Evolutionary conservation across 2,329 filamentous ascomycete genomes (phyloP).

Genomic region (Penicillium sp.): DNA sequence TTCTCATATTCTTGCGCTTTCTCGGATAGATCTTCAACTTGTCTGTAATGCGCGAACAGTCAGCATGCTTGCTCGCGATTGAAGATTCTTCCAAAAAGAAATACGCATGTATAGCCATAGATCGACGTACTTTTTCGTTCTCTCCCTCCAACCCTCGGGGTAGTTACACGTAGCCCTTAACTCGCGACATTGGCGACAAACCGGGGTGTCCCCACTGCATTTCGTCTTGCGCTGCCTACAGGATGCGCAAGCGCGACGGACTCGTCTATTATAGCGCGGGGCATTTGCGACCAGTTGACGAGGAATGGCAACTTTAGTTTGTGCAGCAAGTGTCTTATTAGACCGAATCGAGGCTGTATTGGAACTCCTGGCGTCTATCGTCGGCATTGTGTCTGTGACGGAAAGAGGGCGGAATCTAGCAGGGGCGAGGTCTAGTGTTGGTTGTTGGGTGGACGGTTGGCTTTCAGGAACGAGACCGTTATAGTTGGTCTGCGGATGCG

Average conservation of each 20-base stretch:
- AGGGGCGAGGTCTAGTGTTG: not conserved
- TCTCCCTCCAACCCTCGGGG: slow-evolving; percentile 40
- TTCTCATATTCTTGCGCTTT: slow-evolving; percentile 40
- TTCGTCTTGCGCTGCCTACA: slow-evolving; percentile 41
- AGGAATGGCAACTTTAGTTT: slow-evolving; percentile 32
- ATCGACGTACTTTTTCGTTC: slow-evolving; percentile 35
- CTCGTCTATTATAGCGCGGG: slow-evolving; percentile 20
- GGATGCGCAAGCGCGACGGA: slow-evolving; percentile 37
- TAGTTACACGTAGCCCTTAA: slow-evolving; percentile 36
- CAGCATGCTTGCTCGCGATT: slow-evolving; percentile 1
- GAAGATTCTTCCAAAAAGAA: not conserved
- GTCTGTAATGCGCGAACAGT: slow-evolving; percentile 20
- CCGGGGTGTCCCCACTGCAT: slow-evolving; percentile 39
- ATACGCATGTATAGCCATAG: not conserved
- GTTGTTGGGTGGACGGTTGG: not conserved
- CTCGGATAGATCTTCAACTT: slow-evolving; percentile 35
- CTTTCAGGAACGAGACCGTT: not conserved
- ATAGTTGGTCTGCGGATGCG: not conserved
- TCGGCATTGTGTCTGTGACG: slow-evolving; percentile 8
- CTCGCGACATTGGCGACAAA: slow-evolving; percentile 39
- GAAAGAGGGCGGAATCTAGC: slow-evolving; percentile 6
- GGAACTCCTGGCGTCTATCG: slow-evolving; percentile 1
- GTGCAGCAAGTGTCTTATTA: not conserved
- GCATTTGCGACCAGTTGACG: slow-evolving; percentile 25
- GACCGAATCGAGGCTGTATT: not conserved